Evolutionary conservation across 345 rosid genomes (phyloP), one percentile per base, ranked within the genome.

Genomic region (Cardamine occulta): DNA sequence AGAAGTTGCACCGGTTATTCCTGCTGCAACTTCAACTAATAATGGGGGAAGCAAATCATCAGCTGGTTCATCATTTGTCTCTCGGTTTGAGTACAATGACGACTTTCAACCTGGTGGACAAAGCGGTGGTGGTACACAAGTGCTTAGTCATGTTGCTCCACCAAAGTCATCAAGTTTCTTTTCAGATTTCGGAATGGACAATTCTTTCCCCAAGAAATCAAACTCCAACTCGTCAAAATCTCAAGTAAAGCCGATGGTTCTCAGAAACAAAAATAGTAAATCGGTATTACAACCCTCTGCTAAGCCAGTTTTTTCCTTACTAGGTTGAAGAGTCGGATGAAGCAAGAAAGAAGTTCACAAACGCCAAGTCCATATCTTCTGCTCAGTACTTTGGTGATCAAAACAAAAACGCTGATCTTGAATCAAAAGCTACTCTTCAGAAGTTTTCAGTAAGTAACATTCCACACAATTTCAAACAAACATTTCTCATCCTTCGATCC

Each of bases 281-380:
- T 15, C 3, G 15, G 18, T 57, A 26, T 45, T 62, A 5, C 17
- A 61, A 26, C 6, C 1, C 29, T 66, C 18, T 21, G 8, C 69
- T 68, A 6, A 73, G 23, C 32, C 61, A 1, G 17, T 21, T 12
- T 17, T 28, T 15, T 10, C 35, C 26, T 68, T 21, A 40, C 23
- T 65, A 96, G 97, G 82, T 93, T 80, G 86, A 89, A 77, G 99
- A 96, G 79, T 80, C 90, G 14, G 98, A 96, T 85, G 99, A 96
- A 83, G 99, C 99, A 52, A 88, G 98, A 81, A 93, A 86, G 87
- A 96, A 96, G 81, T 96, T 91, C 85, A 79, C 98, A 40, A 93
- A 89, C 84, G 99, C 99, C 63, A 96, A 96, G 79, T 88, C 99
- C 24, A 96, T 96, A 54, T 96, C 99, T 63, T 96, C 99, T 7